Evolutionary conservation across 2,329 filamentous ascomycete species (phyloP), one percentile per base, ranked within the genome.

Genomic region (Pseudonectria buxi): DNA sequence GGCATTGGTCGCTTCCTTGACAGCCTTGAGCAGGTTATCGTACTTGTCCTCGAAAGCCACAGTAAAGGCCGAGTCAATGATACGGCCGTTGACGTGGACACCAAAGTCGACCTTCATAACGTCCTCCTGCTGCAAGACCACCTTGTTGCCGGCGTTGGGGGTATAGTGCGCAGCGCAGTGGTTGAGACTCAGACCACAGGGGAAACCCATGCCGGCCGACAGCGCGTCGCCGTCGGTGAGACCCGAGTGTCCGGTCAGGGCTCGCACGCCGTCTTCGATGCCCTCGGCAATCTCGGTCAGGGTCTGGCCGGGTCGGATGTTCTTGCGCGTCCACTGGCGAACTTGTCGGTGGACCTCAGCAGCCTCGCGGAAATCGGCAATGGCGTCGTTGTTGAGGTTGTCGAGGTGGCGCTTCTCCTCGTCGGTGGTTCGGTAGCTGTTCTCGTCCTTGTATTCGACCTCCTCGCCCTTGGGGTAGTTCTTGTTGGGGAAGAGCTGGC

Each of bases 341-440:
- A 92, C 86, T 58, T 94, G 84, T 37, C 87, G 79, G 60, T 94
- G 87, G n/a, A 86, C 77, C 63, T 94, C 86, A n/a, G 86, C 85
- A 30, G 78, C 86, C 52, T 89, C 76, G 43, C 87, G 81, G 59
- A 89, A 94, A 54, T 94, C 86, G 41, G 74, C 70, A 34, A 94
- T 63, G 65, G 86, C 89, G 45, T 89, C 82, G 50, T 77, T 81
- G 61, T 88, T 85, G 68, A 88, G 76, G 53, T 85, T 84, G 57
- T 90, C 84, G 35, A 89, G 69, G 51, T 89, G 78, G 36, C 86
- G 76, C 66, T 89, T 88, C 69, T 94, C 86, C 61, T 90, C 86
- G 57, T 71, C 76, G 12, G 86, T 92, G 4, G 83, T 90, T 30
- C 86, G 76, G 61, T 81, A 86, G 34, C 71, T 63, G 58, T 90